Conservation (phyloP, 2,329 filamentous ascomycete genomes). For the Herpotrichia juniperi region DNA sequence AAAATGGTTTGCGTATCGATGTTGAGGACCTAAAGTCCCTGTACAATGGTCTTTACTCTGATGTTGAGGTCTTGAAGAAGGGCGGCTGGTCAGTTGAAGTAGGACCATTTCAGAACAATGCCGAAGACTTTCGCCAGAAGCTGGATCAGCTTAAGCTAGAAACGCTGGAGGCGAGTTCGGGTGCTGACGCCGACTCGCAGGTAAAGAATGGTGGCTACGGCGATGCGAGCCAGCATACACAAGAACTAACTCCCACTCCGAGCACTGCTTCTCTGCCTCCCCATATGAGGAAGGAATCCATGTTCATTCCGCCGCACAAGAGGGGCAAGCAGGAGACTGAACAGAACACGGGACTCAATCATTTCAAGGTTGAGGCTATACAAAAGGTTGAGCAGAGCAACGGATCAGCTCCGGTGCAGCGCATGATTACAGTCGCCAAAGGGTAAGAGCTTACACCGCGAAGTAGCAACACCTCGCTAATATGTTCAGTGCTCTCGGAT, state of each 20-base stretch:
- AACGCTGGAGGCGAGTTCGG: not conserved
- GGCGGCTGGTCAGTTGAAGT: slow-evolving; percentile 24
- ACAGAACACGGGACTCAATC: not conserved
- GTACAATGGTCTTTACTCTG: slow-evolving; percentile 20
- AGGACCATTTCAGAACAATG: slow-evolving; percentile 17
- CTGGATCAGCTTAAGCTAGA: slow-evolving; percentile 22
- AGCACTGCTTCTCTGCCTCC: slow-evolving; percentile 8
- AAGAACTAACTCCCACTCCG: slow-evolving; percentile 1
- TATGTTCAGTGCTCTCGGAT: not conserved
- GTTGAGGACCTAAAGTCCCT: slow-evolving; percentile 21
- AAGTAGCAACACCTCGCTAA: not conserved
- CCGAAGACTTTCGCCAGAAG: slow-evolving; percentile 18
- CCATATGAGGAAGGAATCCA: slow-evolving; percentile 1
- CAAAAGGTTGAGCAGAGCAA: not conserved
- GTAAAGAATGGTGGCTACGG: not conserved
- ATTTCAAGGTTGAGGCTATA: too few species aligned
- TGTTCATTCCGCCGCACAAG: slow-evolving; percentile 1
- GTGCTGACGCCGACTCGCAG: not conserved
- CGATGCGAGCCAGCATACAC: not conserved
- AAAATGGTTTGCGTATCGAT: slow-evolving; percentile 19
- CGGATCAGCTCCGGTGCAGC: not conserved
- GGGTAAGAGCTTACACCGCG: slow-evolving; percentile 3
- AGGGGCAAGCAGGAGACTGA: not conserved
- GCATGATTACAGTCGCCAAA: not conserved
- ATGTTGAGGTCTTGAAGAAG: slow-evolving; percentile 27